Base-by-base conservation (phyloP, 352 stramenopile genomes). In the Thraustochytrium sp. region DNA sequence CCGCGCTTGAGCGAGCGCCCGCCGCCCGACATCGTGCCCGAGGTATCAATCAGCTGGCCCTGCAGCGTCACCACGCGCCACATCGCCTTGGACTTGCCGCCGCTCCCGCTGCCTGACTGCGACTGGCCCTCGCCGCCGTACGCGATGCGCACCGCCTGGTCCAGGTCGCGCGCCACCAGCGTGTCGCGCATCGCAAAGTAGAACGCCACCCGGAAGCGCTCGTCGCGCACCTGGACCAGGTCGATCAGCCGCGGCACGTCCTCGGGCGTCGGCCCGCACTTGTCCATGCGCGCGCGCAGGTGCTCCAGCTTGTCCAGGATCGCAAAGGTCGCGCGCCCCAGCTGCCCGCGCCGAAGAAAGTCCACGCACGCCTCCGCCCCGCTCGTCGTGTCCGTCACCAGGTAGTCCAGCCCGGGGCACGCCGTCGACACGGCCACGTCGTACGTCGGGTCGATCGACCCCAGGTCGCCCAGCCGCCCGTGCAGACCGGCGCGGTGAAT, bases 21-120 rank as follows among this genome's bases (percentile, higher is more conserved):
- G 87, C 97, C 97, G 74, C 97, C 97, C 3, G 94, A 96, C 97
- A 99, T 99, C 5, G 97, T 97, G 68, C 97, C 97, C n/a, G 93
- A 97, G 49, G 95, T 95, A 65, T 99, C 97, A 46, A 99, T 98
- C 1, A 99, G 85, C 84, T 99, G 93, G 5, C 97, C 97, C 74
- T 97, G 92, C 1, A 97, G 76, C 2, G 97, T 99, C n/a, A 99
- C 97, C 21, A 99, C 96, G 76, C 97, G 93, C 88, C 95, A 98
- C 36, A 75, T 44, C 26, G 42, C 65, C 68, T 73, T 76, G 54
- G 59, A 55, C n/a, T n/a, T n/a, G n/a, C n/a, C n/a, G n/a, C n/a
- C n/a, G n/a, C n/a, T n/a, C n/a, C n/a, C n/a, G n/a, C n/a, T n/a
- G n/a, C n/a, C n/a, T n/a, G n/a, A n/a, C n/a, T n/a, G n/a, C n/a